Evolutionary conservation across 805 yeast species (phyloP).

Genomic region (Candida awuae): DNA sequence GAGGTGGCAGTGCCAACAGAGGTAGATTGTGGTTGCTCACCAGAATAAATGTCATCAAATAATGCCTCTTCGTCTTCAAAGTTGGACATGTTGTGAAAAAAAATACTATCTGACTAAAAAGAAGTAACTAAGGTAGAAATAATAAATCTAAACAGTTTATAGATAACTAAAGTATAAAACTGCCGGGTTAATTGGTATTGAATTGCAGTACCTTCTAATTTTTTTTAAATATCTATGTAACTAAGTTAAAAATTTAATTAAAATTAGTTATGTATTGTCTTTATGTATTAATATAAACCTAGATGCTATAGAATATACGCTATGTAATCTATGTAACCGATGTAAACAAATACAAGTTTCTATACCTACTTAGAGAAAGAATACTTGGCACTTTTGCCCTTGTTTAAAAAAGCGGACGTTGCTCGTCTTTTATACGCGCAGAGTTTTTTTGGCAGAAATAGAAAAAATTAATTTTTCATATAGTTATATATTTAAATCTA

Average conservation of each 20-base stretch:
- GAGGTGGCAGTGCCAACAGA: slow-evolving; percentile 12
- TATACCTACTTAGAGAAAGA: neutral
- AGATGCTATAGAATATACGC: neutral
- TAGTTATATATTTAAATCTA: too few species aligned
- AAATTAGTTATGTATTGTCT: too few species aligned
- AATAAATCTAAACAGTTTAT: neutral
- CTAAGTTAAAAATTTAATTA: too few species aligned
- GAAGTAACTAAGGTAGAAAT: neutral
- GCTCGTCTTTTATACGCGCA: neutral
- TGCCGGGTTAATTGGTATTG: too few species aligned
- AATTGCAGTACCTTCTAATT: too few species aligned
- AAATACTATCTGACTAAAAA: neutral
- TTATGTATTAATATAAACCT: neutral
- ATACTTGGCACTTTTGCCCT: neutral
- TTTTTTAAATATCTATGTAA: too few species aligned
- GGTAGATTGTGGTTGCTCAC: slow-evolving; percentile 19
- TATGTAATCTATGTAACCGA: neutral
- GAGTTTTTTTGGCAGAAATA: too few species aligned
- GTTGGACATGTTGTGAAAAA: slow-evolving; percentile 40
- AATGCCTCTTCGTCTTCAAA: slow-evolving; percentile 91
- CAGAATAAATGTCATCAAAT: slow-evolving; percentile 79
- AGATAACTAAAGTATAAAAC: too few species aligned
- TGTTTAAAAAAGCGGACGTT: neutral
- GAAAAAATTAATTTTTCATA: too few species aligned
- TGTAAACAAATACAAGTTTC: too few species aligned